A percentile compares a stretch with the other conserved stretches of the same genome.
Evolutionary conservation across 1,284 basidiomycete species (phyloP).

Genomic region (Pterulicium gracile): DNA sequence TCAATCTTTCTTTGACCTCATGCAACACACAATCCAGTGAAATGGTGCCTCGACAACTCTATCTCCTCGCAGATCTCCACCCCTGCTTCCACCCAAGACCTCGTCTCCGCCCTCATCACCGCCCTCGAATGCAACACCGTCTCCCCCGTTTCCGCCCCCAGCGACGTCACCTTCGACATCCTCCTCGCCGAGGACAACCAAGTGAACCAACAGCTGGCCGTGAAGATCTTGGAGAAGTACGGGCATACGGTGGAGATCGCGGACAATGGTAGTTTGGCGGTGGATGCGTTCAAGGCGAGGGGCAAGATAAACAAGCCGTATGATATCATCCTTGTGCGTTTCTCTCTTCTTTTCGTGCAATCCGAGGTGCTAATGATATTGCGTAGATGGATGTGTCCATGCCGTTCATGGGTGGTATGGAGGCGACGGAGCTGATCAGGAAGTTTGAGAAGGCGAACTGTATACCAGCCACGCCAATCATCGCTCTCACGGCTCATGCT

Average conservation of each 20-base stretch:
- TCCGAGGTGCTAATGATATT: background rate
- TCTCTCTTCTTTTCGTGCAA: conserved; percentile 2
- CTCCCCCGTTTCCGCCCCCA: conserved; percentile 68
- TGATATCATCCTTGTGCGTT: conserved; percentile 75
- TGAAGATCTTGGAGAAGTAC: conserved; percentile 95
- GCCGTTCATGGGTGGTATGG: conserved; percentile 95
- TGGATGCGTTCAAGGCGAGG: conserved; percentile 80
- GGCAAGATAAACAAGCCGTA: conserved; percentile 66
- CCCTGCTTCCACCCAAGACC: conserved; percentile 81
- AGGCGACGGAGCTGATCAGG: conserved; percentile 76
- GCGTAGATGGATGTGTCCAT: conserved; percentile 94
- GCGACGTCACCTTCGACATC: conserved; percentile 85
- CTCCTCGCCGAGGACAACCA: conserved; percentile 97
- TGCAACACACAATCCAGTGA: conserved; percentile 37
- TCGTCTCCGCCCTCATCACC: conserved; percentile 86
- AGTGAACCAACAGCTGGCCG: conserved; percentile 95
- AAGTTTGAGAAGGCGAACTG: conserved; percentile 72
- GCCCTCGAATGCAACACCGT: conserved; percentile 91
- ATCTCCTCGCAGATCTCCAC: conserved; percentile 89
- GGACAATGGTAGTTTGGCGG: conserved; percentile 90
- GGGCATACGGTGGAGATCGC: conserved; percentile 96
- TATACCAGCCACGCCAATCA: conserved; percentile 79
- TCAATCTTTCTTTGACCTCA: conserved; percentile 3
- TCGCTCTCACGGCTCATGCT: conserved; percentile 89
- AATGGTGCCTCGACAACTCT: conserved; percentile 87